phyloP scores from a whole-genome alignment of 2,329 filamentous ascomycete species.

The Cucurbitaria berberidis region DNA sequence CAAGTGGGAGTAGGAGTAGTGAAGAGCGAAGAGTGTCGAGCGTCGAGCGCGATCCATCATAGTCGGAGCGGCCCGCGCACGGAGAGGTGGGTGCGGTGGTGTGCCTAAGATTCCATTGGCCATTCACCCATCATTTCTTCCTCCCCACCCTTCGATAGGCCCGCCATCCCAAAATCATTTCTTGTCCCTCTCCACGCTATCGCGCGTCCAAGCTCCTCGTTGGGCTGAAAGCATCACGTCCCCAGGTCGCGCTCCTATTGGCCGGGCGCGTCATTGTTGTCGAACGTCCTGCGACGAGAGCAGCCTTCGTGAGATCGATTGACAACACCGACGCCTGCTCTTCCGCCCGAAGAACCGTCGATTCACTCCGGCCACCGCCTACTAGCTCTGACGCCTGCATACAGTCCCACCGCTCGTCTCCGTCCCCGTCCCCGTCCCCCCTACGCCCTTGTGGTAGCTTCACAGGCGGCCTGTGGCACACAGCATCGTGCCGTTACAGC shows the following conservation, averaged over 20 bases:
- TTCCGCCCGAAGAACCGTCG: constrained; percentile 11
- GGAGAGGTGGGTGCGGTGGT: neutral
- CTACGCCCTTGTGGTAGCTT: constrained; percentile 1
- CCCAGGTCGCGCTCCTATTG: constrained; percentile 19
- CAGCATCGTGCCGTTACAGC: constrained; percentile 15
- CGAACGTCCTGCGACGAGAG: constrained; percentile 10
- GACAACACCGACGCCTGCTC: constrained; percentile 19
- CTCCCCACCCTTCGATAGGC: neutral
- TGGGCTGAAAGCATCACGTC: neutral
- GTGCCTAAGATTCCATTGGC: neutral
- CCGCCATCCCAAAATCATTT: neutral
- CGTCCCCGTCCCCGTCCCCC: neutral
- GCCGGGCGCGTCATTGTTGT: constrained; percentile 21
- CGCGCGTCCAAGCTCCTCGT: neutral
- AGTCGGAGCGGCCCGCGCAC: neutral
- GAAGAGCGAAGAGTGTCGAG: neutral
- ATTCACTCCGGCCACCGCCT: constrained; percentile 14
- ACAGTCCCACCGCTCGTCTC: constrained; percentile 17
- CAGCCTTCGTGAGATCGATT: constrained; percentile 7
- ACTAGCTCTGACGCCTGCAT: constrained; percentile 19
- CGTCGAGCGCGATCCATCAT: neutral
- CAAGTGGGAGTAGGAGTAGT: too few relatives aligned
- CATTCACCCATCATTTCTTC: neutral
- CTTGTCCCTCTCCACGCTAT: neutral
- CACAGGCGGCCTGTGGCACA: constrained; percentile 18